phyloP scores from a whole-genome alignment of 805 yeast species.

The Pichia heedii region DNA sequence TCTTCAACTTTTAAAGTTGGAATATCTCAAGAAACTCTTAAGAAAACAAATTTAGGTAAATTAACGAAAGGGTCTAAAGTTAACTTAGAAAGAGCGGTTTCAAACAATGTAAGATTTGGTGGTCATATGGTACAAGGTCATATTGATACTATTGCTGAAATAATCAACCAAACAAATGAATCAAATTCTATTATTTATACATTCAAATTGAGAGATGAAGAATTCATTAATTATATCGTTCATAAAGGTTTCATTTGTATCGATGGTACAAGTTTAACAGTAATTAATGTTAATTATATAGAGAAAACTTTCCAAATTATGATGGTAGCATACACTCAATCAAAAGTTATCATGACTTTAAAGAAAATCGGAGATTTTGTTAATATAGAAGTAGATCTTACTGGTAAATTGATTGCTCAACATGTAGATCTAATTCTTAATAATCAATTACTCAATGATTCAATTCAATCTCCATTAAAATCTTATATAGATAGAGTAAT shows the following conservation, averaged over 20 bases:
- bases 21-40: conserved; percentile 82
- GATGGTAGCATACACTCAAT: conserved; percentile 89
- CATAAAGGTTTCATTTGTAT: conserved; percentile 91
- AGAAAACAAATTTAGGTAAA: conserved; percentile 66
- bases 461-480: conserved; percentile 36
- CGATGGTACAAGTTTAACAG: conserved; percentile 90
- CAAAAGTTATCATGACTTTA: conserved; percentile 61
- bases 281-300: conserved; percentile 63
- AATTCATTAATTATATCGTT: conserved; percentile 66
- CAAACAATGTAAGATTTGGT: conserved; percentile 74
- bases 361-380: conserved; percentile 58
- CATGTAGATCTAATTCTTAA: conserved; percentile 59
- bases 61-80: conserved; percentile 54
- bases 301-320: conserved; percentile 62
- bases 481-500: conserved; percentile 40
- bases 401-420: conserved; percentile 85
- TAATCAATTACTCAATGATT: conserved; percentile 40
- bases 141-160: conserved; percentile 78
- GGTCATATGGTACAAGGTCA: conserved; percentile 99
- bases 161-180: conserved; percentile 46
- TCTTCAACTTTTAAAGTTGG: conserved; percentile 72
- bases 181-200: conserved; percentile 71
- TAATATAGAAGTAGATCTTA: conserved; percentile 89
- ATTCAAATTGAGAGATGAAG: conserved; percentile 57
- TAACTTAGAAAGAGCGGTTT: conserved; percentile 87